phyloP scores from a whole-genome alignment of 2,329 filamentous ascomycete genomes.

The Corinectria fuckeliana region DNA sequence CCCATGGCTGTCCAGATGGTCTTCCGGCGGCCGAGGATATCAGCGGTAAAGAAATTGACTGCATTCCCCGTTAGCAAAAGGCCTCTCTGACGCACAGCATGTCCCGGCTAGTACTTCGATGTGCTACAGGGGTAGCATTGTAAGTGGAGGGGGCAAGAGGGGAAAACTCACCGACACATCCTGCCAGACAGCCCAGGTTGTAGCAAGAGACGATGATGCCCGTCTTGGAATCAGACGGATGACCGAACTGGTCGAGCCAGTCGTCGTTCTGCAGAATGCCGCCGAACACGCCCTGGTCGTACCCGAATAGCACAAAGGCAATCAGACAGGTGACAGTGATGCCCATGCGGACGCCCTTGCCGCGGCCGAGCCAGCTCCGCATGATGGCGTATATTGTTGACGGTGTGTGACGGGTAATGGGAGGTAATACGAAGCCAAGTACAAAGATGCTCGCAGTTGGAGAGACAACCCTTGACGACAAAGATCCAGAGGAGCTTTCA shows the following conservation, averaged over 20 bases:
- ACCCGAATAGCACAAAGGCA: constrained; percentile 46
- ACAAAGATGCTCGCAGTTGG: not conserved
- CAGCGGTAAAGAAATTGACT: constrained; percentile 57
- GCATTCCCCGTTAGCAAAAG: not conserved
- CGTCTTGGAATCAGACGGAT: constrained; percentile 37
- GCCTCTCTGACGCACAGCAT: not conserved
- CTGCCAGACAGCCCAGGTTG: constrained; percentile 51
- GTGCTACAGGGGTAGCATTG: not conserved
- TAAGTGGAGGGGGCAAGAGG: constrained; percentile 44
- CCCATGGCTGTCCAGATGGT: constrained; percentile 61
- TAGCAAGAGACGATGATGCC: constrained; percentile 44
- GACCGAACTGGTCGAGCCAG: constrained; percentile 45
- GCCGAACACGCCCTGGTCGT: constrained; percentile 57
- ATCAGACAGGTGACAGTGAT: constrained; percentile 33
- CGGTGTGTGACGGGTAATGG: not conserved
- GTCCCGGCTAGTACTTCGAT: not conserved
- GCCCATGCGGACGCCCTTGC: constrained; percentile 31
- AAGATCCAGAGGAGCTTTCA: not conserved
- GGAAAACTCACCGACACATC: constrained; percentile 49
- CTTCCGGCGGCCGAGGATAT: constrained; percentile 54
- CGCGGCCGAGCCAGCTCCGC: constrained; percentile 33
- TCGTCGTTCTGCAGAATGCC: constrained; percentile 54
- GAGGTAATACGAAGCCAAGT: not conserved
- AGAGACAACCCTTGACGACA: not conserved
- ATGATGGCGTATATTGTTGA: constrained; percentile 11